Evolutionary conservation across 768 basidiomycete genomes (phyloP), one percentile per base, ranked within the genome.

Genomic region (Gymnopilus dilepis): DNA sequence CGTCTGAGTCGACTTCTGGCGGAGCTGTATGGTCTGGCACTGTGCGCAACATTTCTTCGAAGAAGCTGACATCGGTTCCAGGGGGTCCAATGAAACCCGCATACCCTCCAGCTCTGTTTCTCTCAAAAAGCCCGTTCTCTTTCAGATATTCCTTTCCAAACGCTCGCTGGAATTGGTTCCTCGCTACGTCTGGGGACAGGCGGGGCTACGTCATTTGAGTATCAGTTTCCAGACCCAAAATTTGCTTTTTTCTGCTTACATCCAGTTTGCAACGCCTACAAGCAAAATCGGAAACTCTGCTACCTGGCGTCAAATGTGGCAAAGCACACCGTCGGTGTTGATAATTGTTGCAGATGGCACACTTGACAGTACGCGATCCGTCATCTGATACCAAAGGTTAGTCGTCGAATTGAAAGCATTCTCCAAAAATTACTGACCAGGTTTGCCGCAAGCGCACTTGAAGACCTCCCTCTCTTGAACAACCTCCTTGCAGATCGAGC

Each of bases 391-490:
- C 4, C 28, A 26, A 59, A 9, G 50, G 19, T 51, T 19, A 51
- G 12, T 41, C 4, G n/a, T 21, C 2, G 17, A 17, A 30, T 21
- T 2, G 21, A 34, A 41, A 34, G 4, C 15, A 7, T 48, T 42
- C 30, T 15, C 17, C 8, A n/a, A 8, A n/a, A 41, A 21, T 4
- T 47, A 54, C 59, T 55, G 12, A 60, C 59, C 59, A 19, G 53
- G 17, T 33, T 42, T 24, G 31, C 59, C 59, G 34, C 59, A 60
- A n/a, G 42, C 28, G 31, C 59, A 60, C 26, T 60, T 60, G 26
- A 60, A 60, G 13, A 54, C n/a, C 6, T 60, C 59, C 42, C 28
- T 38, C 7, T 42, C 59, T 54, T 47, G 53, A n/a, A 60, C 59
- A 13, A 60, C 59, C 53, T 60, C 59, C 19, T 54, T 53, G 31